phyloP scores from a whole-genome alignment of 805 yeast genomes.

The Wickerhamiella lipophila region DNA sequence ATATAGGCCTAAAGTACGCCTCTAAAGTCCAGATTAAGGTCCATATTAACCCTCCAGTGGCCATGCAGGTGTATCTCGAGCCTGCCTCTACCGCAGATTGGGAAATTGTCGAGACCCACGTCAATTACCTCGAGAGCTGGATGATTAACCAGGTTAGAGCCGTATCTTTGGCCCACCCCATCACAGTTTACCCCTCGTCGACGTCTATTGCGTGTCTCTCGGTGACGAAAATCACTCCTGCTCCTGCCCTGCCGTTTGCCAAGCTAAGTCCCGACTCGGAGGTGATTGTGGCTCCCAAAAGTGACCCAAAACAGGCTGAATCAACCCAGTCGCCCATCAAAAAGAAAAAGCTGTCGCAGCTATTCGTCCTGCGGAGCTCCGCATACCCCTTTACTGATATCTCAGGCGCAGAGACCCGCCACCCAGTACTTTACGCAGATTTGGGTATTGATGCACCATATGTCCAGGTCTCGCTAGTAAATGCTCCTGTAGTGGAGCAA shows the following conservation, averaged over 20 bases:
- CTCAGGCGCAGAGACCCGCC: conserved; percentile 11
- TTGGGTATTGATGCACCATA: neutral
- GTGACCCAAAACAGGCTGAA: conserved; percentile 14
- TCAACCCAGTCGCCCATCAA: neutral
- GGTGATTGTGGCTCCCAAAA: conserved; percentile 62
- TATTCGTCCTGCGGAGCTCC: conserved; percentile 8
- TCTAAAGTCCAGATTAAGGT: conserved; percentile 35
- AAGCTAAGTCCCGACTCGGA: conserved; percentile 52
- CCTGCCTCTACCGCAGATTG: conserved; percentile 72
- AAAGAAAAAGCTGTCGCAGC: conserved; percentile 1
- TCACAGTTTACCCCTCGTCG: conserved; percentile 61
- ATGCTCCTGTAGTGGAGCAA: conserved; percentile 6
- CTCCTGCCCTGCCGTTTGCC: conserved; percentile 31
- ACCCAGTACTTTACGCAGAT: conserved; percentile 14
- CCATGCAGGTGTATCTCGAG: conserved; percentile 57
- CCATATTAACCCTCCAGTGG: conserved; percentile 38
- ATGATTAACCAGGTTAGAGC: conserved; percentile 72
- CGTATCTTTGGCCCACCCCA: conserved; percentile 42
- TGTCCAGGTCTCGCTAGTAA: conserved; percentile 13
- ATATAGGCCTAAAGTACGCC: conserved; percentile 36
- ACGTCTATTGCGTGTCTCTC: conserved; percentile 45
- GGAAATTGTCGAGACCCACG: conserved; percentile 80
- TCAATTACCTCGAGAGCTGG: conserved; percentile 58
- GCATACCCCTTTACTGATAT: conserved; percentile 14
- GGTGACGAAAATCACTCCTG: conserved; percentile 38